A percentile compares a stretch with the other conserved stretches of the same genome.
Conservation (phyloP, 805 yeast species). For the Barnettozyma sucrosica region DNA sequence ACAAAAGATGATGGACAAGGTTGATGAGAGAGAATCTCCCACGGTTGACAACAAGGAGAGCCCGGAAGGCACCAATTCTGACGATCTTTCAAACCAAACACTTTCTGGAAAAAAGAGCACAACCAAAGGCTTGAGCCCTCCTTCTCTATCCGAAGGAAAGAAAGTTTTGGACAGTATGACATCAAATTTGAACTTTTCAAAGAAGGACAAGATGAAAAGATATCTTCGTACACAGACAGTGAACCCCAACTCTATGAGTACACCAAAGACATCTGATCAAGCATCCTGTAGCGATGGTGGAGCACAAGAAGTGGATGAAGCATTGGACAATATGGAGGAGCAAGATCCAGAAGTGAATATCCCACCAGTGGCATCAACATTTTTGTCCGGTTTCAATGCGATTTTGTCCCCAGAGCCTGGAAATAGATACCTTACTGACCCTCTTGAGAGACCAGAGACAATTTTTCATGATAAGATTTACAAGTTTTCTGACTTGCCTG, state of each 20-base stretch:
- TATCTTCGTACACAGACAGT: constrained; percentile 23
- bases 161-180: background rate
- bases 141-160: background rate
- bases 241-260: constrained; percentile 2
- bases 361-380: constrained; percentile 69
- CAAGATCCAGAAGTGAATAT: constrained; percentile 29
- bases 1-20: background rate
- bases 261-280: background rate
- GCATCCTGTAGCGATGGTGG: background rate
- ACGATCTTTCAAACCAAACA: background rate
- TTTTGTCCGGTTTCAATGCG: constrained; percentile 73
- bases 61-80: background rate
- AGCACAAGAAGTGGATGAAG: background rate
- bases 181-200: background rate
- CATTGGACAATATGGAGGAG: constrained; percentile 12
- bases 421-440: constrained; percentile 59
- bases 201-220: constrained; percentile 13
- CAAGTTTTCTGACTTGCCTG: constrained; percentile 59
- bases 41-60: constrained; percentile 15
- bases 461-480: constrained; percentile 83
- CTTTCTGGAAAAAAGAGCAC: background rate
- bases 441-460: constrained; percentile 53
- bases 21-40: constrained; percentile 5
- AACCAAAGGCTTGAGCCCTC: background rate
- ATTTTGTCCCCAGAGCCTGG: constrained; percentile 79